Percentiles rank a stretch among this genome's conserved stretches.
Conservation (phyloP, 768 basidiomycete species). For the Boletus edulis region DNA sequence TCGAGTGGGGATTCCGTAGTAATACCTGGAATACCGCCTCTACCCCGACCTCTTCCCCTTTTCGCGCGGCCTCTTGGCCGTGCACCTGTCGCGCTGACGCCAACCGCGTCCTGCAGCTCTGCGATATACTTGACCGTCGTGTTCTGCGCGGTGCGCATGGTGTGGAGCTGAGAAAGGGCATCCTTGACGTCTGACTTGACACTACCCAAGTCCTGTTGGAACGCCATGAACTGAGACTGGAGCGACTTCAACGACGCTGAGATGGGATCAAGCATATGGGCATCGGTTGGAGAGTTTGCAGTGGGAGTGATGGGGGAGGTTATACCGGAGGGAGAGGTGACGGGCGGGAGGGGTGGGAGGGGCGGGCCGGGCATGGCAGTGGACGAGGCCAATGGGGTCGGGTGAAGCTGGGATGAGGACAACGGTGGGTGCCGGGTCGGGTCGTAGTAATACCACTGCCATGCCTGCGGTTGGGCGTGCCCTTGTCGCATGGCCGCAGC, state of each 20-base stretch:
- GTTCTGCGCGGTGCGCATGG: conserved; percentile 13
- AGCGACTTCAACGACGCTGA: conserved; percentile 1
- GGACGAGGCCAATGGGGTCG: not conserved
- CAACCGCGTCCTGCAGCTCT: conserved; percentile 13
- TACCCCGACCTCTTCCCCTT: not conserved
- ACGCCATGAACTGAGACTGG: conserved; percentile 13
- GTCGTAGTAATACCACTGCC: not conserved
- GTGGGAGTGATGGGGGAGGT: not conserved
- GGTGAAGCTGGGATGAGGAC: too few relatives aligned
- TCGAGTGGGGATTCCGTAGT: not conserved
- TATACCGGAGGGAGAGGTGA: not conserved
- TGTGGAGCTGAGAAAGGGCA: conserved; percentile 15
- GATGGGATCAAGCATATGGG: not conserved
- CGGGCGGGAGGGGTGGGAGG: not conserved
- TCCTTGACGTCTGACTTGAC: conserved; percentile 15
- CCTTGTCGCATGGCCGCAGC: not conserved
- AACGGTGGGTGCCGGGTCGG: not conserved
- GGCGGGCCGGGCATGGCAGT: not conserved
- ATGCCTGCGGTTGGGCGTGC: not conserved
- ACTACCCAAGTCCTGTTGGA: conserved; percentile 6
- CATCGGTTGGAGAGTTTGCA: too few relatives aligned
- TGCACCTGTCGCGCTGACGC: not conserved
- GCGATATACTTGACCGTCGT: conserved; percentile 6
- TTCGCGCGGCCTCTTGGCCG: not conserved
- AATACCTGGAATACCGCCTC: not conserved